Evolutionary conservation across 2,329 filamentous ascomycete species (phyloP).

Genomic region (Cladosporium colombiae): DNA sequence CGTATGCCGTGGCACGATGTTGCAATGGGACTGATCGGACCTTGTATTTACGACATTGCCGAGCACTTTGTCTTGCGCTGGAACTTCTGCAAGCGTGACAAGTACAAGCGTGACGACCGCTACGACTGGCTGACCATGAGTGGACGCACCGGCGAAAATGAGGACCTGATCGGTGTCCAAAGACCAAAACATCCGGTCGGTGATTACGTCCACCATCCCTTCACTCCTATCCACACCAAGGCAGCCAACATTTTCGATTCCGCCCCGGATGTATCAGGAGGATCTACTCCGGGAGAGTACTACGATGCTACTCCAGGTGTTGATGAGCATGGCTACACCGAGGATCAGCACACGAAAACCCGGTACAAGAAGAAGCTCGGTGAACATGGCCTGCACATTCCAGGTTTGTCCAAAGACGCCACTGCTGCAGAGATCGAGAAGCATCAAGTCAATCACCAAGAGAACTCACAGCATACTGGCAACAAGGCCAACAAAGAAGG

Average conservation of each 20-base stretch:
- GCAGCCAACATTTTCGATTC: conserved; percentile 41
- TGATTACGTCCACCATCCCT: conserved; percentile 79
- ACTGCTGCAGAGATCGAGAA: conserved; percentile 18
- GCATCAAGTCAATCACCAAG: conserved; percentile 27
- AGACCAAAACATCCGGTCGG: conserved; percentile 86
- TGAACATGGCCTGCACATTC: conserved; percentile 26
- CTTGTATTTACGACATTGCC: conserved; percentile 88
- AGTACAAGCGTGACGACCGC: conserved; percentile 84
- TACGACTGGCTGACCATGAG: conserved; percentile 85
- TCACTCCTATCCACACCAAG: conserved; percentile 69
- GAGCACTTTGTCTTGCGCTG: conserved; percentile 93
- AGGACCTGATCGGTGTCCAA: conserved; percentile 86
- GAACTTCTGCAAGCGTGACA: conserved; percentile 97
- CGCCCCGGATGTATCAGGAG: conserved; percentile 13
- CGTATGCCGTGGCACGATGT: conserved; percentile 99
- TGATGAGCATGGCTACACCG: conserved; percentile 37
- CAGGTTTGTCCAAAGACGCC: conserved; percentile 24
- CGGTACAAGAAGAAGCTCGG: conserved; percentile 31
- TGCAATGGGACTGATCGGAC: conserved; percentile 85
- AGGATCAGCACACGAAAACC: conserved; percentile 33
- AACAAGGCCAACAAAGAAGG: conserved; percentile 38
- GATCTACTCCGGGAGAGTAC: conserved; percentile 25
- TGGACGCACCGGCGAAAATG: conserved; percentile 73
- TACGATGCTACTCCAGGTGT: conserved; percentile 32
- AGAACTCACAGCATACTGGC: conserved; percentile 36